Base-by-base conservation (phyloP, 768 basidiomycete genomes). In the Steccherinum ochraceum region DNA sequence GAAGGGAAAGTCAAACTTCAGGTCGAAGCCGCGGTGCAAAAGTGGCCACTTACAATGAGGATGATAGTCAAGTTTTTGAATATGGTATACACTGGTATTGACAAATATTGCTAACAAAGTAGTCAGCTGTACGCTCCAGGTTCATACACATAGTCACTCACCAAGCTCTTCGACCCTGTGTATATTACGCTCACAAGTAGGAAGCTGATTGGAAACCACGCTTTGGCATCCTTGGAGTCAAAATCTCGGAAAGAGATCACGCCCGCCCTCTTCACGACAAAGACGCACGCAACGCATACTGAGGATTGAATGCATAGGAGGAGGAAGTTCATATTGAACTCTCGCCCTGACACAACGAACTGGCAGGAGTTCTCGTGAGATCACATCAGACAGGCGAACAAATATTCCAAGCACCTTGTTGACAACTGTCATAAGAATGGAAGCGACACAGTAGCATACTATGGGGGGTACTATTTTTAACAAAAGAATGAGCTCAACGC, bases 11-110 rank as follows among this genome's bases (percentile, higher is more conserved):
- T 48, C 26, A 20, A 7, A 49, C n/a, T 11, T 39, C 35, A 39
- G 30, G 49, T 52, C 40, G 45, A n/a, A n/a, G 19, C 55, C 43
- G 7, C 5, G 52, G 42, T 13, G 23, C 20, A 48, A 45, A 12
- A 40, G 50, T 39, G 45, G 11, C 19, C 12, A 74, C 86, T 57
- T 56, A 92, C 94, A 63, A 98, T 98, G 24, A 99, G 78, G 57
- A 99, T 98, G 61, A 98, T 99, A n/a, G 96, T 97, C 61, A 98
- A 64, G 66, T 99, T 99, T 70, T 99, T 99, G 80, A 98, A 98
- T 56, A 99, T 98, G 0, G 96, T 98, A 70, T 97, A 99, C 23
- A 97, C 84, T 0, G 96, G 96, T 68, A 99, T 98, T 57, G 83
- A 89, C 45, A 99, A 76, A 69, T 84, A 92, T 94, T 98, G 96